Base-by-base conservation (phyloP, 225 moss, liverwort and hornwort genomes). In the Physcomitrellopsis africana region DNA sequence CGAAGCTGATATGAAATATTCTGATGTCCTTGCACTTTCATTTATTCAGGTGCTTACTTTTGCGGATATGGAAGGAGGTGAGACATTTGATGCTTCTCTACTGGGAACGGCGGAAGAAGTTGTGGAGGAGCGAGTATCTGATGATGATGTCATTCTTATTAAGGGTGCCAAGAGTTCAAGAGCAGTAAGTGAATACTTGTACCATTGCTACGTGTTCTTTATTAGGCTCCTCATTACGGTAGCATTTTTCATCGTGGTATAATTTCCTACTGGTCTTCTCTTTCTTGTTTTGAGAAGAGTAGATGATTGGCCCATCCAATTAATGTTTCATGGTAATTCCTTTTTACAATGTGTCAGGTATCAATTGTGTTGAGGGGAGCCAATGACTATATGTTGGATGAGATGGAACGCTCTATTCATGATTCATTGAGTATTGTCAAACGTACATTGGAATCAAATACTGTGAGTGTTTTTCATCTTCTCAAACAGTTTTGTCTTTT, bases 61-160 rank as follows among this genome's bases (percentile, higher is more conserved):
- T 77, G 95, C 91, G 70, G 91, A 95, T 73, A 91, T 95, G 92
- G 95, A 95, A 84, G 95, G 95, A 18, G 92, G 92, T 37, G 95
- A 92, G 81, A 91, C 91, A 63, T 95, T 95, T 69, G 92, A 92
- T 71, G 76, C 86, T 19, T 91, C 95, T n/a, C 85, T 92, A 54
- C 76, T 92, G 24, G 92, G 95, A 69, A 82, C 83, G 70, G 92
- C 89, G 1, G 95, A 92, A 5, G 95, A 95, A 79, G 92, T 91
- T 47, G 82, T 90, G 27, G 95, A 95, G 79, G 92, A 95, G 69
- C 87, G 83, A 63, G 92, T 95, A 54, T 91, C 91, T 20, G 92
- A 92, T 68, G 92, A 95, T 58, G 95, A 95, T 81, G 88, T 95
- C 20, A 82, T 92, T 66, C 91, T 95, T 63, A 86, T 95, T 19